These are phyloP conservation scores for Amanita thiersii DNA, from an alignment of 768 basidiomycete genomes.

Conservation along the genomic window DNA sequence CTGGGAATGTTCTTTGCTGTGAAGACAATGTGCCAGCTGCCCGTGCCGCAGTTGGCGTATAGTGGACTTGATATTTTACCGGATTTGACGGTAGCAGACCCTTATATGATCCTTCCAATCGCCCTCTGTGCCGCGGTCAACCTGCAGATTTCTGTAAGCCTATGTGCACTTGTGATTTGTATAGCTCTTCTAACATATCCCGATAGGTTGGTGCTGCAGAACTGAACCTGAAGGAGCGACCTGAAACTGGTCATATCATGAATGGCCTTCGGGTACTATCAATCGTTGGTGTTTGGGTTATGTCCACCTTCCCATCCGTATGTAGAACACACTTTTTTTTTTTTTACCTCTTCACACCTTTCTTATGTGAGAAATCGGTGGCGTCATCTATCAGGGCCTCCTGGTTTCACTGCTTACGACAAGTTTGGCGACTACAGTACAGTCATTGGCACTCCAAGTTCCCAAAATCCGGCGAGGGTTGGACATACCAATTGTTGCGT, in stretches of 20 bases:
- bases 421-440: conserved; percentile 34
- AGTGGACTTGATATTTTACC: conserved; percentile 71
- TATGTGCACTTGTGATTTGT: neutral
- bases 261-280: conserved; percentile 59
- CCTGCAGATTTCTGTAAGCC: conserved; percentile 38
- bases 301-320: conserved; percentile 57
- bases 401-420: conserved; percentile 34
- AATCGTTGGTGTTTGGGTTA: conserved; percentile 36
- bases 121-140: conserved; percentile 53
- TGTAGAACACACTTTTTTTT: conserved; percentile 19
- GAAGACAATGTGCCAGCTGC: conserved; percentile 59
- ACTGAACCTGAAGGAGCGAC: conserved; percentile 41
- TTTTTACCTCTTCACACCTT: neutral
- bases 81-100: conserved; percentile 74
- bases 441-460: conserved; percentile 38
- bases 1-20: conserved; percentile 81
- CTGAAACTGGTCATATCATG: conserved; percentile 57
- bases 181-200: conserved; percentile 5
- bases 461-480: conserved; percentile 31
- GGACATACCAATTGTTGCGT: conserved; percentile 27
- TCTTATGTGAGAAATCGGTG: too few relatives aligned
- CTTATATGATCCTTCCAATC: conserved; percentile 65
- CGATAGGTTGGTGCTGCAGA: conserved; percentile 40
- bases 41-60: conserved; percentile 64
- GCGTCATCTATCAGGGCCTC: conserved; percentile 26